Evolutionary conservation across 495 filamentous ascomycete species (phyloP).

Genomic region (Pyrenopolyporus hunteri): DNA sequence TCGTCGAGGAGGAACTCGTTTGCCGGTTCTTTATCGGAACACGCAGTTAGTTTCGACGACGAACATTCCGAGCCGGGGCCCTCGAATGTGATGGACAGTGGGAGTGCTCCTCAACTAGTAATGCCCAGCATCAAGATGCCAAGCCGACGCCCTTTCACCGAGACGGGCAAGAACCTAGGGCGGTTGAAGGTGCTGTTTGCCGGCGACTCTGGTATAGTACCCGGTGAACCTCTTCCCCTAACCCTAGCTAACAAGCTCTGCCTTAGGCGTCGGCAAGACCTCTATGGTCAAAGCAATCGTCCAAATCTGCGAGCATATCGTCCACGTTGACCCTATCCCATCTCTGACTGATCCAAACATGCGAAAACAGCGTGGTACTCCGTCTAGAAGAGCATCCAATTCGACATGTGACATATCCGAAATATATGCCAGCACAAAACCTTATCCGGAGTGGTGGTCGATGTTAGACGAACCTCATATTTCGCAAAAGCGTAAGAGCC

Average conservation of each 20-base stretch:
- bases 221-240: background rate
- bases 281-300: constrained; percentile 92
- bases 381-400: constrained; percentile 31
- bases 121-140: constrained; percentile 99
- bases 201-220: constrained; percentile 73
- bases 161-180: constrained; percentile 81
- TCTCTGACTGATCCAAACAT: constrained; percentile 39
- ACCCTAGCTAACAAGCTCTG: constrained; percentile 10
- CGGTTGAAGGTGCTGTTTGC: constrained; percentile 87
- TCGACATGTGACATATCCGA: constrained; percentile 69
- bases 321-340: constrained; percentile 85
- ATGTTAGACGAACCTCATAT: constrained; percentile 77
- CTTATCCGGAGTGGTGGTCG: constrained; percentile 96
- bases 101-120: constrained; percentile 82
- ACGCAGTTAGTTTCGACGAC: constrained; percentile 56
- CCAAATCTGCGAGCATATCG: constrained; percentile 93
- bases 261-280: constrained; percentile 72
- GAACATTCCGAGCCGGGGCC: constrained; percentile 50
- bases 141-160: constrained; percentile 88
- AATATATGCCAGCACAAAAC: constrained; percentile 88
- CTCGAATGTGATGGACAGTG: constrained; percentile 52
- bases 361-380: constrained; percentile 25
- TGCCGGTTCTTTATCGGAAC: constrained; percentile 57
- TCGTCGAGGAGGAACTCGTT: constrained; percentile 64
- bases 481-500: constrained; percentile 75